Evolutionary conservation across 306 rosid species (phyloP).

Genomic region (Ceratonia siliqua): DNA sequence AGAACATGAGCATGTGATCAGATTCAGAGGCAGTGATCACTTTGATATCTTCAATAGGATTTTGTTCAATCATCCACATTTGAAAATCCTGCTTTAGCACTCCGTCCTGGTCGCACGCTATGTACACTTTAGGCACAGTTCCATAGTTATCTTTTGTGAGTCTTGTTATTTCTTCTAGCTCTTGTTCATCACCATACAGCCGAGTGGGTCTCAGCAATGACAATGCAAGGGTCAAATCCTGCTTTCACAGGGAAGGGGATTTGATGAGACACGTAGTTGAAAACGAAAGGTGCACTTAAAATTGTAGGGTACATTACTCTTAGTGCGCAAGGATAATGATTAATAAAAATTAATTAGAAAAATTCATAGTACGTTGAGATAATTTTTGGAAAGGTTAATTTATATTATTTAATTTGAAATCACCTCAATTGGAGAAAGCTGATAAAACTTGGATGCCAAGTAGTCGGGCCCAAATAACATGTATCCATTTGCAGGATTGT

Average conservation of each 20-base stretch:
- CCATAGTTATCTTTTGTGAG: slow-evolving; percentile 41
- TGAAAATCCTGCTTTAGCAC: slow-evolving; percentile 20
- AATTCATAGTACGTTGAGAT: no score
- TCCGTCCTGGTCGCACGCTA: slow-evolving; percentile 44
- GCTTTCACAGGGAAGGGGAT: no score
- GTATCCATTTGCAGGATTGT: slow-evolving; percentile 19
- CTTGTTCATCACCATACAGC: neutral
- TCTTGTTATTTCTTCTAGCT: neutral
- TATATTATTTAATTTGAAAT: neutral
- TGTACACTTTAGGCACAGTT: slow-evolving; percentile 39
- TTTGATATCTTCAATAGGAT: slow-evolving; percentile 39
- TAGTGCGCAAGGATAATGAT: neutral
- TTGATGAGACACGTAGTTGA: no score
- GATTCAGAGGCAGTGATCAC: slow-evolving; percentile 44
- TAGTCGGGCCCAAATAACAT: slow-evolving; percentile 25
- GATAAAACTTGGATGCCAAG: slow-evolving; percentile 36
- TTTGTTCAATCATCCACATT: slow-evolving; percentile 39
- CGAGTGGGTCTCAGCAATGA: slow-evolving; percentile 33
- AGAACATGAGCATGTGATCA: slow-evolving; percentile 63
- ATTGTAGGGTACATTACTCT: no score
- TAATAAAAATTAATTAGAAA: no score
- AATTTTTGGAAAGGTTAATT: neutral
- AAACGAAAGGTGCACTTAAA: no score
- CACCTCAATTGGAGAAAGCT: slow-evolving; percentile 49
- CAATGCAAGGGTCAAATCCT: slow-evolving; percentile 46